These are phyloP conservation scores for Paxillus involutus DNA, from an alignment of 768 basidiomycete species.

Conservation along the genomic window DNA sequence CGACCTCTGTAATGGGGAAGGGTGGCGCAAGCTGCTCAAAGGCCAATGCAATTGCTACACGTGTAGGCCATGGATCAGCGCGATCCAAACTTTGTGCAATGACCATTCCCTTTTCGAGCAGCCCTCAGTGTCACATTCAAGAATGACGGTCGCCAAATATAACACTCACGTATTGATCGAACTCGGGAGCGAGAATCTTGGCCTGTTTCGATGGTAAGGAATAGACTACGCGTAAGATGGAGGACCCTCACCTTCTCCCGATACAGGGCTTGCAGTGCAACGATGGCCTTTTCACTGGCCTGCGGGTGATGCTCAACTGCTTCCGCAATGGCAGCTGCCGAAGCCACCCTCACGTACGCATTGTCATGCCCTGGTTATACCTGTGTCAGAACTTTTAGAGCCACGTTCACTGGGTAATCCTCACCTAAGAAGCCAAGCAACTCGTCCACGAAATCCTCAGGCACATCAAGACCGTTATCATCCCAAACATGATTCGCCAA, in stretches of 20 bases:
- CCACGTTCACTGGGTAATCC: constrained; percentile 11
- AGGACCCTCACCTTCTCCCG: constrained; percentile 64
- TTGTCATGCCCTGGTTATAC: constrained; percentile 67
- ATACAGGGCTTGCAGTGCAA: constrained; percentile 67
- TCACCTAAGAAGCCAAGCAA: constrained; percentile 71
- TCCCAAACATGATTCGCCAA: constrained; percentile 88
- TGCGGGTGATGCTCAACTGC: constrained; percentile 74
- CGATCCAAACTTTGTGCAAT: constrained; percentile 84
- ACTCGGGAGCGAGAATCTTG: constrained; percentile 86
- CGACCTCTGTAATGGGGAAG: constrained; percentile 62
- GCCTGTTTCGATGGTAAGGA: constrained; percentile 45
- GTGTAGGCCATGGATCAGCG: constrained; percentile 83
- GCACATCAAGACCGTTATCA: constrained; percentile 90
- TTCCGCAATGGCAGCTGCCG: constrained; percentile 73
- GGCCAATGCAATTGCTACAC: constrained; percentile 69
- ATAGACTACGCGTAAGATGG: background rate
- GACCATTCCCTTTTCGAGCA: constrained; percentile 77
- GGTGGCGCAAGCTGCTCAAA: constrained; percentile 67
- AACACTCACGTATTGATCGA: constrained; percentile 82
- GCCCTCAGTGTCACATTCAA: background rate
- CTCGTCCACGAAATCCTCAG: constrained; percentile 55
- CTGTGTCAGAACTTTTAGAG: background rate
- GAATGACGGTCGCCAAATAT: background rate
- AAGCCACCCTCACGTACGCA: constrained; percentile 73
- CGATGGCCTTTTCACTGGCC: constrained; percentile 45